Percentiles rank a stretch among this genome's conserved stretches.
Evolutionary conservation across 129 eudicot species (phyloP).

Genomic region (Lactuca sativa): DNA sequence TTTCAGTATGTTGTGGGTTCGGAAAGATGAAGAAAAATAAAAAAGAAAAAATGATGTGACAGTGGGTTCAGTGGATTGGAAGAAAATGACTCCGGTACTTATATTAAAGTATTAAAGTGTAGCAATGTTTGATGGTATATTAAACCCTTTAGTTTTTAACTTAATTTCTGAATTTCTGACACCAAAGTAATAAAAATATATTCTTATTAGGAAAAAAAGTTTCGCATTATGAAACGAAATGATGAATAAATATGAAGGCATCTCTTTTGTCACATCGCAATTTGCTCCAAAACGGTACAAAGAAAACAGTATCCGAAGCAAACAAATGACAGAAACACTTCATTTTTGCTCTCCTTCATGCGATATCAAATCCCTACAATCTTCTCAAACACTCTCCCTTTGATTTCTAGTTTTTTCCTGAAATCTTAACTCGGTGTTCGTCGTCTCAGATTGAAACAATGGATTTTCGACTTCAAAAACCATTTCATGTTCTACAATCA

Average conservation of each 20-base stretch:
- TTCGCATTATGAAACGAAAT: background rate
- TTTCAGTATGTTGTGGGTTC: too few species aligned
- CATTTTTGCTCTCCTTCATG: background rate
- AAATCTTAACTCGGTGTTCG: background rate
- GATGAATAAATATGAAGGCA: conserved; percentile 12
- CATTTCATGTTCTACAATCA: conserved; percentile 2
- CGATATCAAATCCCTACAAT: conserved; percentile 11
- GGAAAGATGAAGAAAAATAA: too few species aligned
- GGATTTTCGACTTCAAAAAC: conserved; percentile 18
- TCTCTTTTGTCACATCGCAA: conserved; percentile 17
- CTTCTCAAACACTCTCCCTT: background rate
- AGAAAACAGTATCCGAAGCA: background rate
- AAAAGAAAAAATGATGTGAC: too few species aligned
- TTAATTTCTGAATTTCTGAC: too few species aligned
- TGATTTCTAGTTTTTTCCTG: background rate
- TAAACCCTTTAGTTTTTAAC: background rate
- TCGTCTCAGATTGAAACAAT: conserved; percentile 14
- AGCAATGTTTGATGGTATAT: background rate
- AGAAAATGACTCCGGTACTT: too few species aligned
- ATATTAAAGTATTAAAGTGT: too few species aligned
- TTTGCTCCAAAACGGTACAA: conserved; percentile 18
- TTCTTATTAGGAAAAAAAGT: background rate
- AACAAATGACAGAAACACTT: background rate
- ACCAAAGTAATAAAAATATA: background rate
- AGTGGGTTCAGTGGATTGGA: too few species aligned